Evolutionary conservation across 441 rosid species (phyloP), one percentile per base, ranked within the genome.

Genomic region (Hura crepitans): DNA sequence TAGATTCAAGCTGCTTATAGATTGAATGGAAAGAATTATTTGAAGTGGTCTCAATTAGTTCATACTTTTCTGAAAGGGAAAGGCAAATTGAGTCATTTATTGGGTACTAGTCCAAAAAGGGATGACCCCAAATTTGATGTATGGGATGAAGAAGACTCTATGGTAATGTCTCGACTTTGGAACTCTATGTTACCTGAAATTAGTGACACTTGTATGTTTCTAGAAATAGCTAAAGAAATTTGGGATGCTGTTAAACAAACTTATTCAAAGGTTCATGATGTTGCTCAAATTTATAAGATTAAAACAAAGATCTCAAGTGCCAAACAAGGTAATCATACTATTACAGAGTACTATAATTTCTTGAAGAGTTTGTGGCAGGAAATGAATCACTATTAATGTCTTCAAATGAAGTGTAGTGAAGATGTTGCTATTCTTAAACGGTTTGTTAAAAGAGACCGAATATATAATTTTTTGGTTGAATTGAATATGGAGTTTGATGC

Each of bases 401-500:
- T 45, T 10, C 0, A 45, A 15, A 45, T 45, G 49, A 45, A 45
- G 3, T 10, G 18, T 45, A 9, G 49, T 45, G 49, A 45, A 0
- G 49, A 45, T 45, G 49, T 45, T 10, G 49, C 10, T 3, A 45
- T 15, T 10, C 49, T 5, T 11, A 45, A 45, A 15, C 13, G 2
- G 8, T 45, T 45, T 15, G 3, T 10, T 10, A 15, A 45, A 15
- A 45, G 12, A 9, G 6, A 45, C 12, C 5, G 2, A 45, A 45
- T 15, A 10, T 45, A 15, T 6, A 15, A 45, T 15, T 45, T 45
- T 15, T 45, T 45, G 18, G 49, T 15, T 10, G 49, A 15, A 9
- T 15, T 71, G 0, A 71, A 71, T 6, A 2, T 14, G 1, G 43
- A 71, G 13, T 62, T 50, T 53, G 51, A 71, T 51, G 12, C 14